Conservation (phyloP, 1,284 basidiomycete species). For the Neolentinus lepideus region DNA sequence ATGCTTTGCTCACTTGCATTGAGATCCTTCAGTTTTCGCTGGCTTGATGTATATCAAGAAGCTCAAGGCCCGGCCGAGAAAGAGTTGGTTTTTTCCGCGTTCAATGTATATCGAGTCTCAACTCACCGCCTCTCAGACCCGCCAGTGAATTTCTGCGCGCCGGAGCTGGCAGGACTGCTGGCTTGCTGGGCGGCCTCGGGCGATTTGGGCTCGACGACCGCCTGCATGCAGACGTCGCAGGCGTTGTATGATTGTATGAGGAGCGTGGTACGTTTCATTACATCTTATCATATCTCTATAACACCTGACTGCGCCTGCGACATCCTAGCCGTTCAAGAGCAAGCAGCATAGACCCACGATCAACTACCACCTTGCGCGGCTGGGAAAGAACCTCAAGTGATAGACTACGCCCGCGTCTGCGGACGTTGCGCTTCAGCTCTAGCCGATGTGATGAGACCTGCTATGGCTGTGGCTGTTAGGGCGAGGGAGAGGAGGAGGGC, state of each 20-base stretch:
- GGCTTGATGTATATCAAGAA: constrained; percentile 63
- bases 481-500: not conserved
- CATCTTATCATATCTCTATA: not conserved
- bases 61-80: constrained; percentile 75
- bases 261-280: constrained; percentile 61
- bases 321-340: constrained; percentile 50
- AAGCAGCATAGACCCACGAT: constrained; percentile 67
- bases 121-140: no score
- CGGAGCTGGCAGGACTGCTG: constrained; percentile 78
- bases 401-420: not conserved
- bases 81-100: constrained; percentile 42
- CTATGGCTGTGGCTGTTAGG: no score
- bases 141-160: constrained; percentile 58
- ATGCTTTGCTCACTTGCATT: not conserved
- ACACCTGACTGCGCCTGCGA: not conserved
- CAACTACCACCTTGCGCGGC: constrained; percentile 79
- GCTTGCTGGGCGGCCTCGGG: constrained; percentile 86
- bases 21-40: not conserved
- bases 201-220: constrained; percentile 56
- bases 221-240: constrained; percentile 64
- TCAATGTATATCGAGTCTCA: no score
- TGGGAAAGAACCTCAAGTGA: constrained; percentile 65
- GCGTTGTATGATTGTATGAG: constrained; percentile 83
- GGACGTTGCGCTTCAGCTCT: no score
- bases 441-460: no score